Conservation (phyloP, 108 stramenopile species). For the Cyclotella atomus region DNA sequence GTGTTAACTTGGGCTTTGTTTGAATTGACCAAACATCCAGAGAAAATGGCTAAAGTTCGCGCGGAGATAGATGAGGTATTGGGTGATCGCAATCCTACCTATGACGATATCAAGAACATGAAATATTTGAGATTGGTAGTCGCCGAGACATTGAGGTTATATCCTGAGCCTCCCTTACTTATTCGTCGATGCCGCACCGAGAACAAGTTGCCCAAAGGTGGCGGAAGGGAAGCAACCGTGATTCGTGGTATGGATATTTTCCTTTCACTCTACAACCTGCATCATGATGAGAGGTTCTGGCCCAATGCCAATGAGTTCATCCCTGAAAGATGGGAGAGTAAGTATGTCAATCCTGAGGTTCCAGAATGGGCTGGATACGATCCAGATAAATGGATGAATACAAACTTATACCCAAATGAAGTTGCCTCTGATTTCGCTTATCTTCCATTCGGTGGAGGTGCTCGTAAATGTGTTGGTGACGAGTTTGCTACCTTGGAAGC, state of each 20-base stretch:
- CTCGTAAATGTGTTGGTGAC: conserved; percentile 96
- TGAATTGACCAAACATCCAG: conserved; percentile 89
- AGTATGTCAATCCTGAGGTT: conserved; percentile 83
- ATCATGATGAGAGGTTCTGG: conserved; percentile 93
- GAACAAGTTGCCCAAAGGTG: conserved; percentile 83
- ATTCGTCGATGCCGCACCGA: conserved; percentile 93
- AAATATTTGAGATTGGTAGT: conserved; percentile 84
- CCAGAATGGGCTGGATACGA: conserved; percentile 94
- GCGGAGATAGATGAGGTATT: conserved; percentile 92
- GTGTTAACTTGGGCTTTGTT: conserved; percentile 96
- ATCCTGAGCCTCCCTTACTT: conserved; percentile 92
- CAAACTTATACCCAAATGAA: conserved; percentile 93
- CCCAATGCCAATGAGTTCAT: conserved; percentile 88
- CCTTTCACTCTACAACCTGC: conserved; percentile 94
- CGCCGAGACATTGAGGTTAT: conserved; percentile 91
- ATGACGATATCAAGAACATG: conserved; percentile 84
- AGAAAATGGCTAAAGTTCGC: conserved; percentile 67
- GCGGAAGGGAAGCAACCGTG: conserved; percentile 77
- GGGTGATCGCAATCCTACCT: conserved; percentile 85
- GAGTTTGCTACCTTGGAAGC: conserved; percentile 96
- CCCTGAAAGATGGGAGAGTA: conserved; percentile 87
- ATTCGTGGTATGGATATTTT: conserved; percentile 96
- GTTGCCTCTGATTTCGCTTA: conserved; percentile 90
- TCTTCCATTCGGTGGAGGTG: conserved; percentile 92
- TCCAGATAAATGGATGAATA: conserved; percentile 81